Conservation (phyloP, 1,139 yeast species). For the Yamadazyma diddensiae region DNA sequence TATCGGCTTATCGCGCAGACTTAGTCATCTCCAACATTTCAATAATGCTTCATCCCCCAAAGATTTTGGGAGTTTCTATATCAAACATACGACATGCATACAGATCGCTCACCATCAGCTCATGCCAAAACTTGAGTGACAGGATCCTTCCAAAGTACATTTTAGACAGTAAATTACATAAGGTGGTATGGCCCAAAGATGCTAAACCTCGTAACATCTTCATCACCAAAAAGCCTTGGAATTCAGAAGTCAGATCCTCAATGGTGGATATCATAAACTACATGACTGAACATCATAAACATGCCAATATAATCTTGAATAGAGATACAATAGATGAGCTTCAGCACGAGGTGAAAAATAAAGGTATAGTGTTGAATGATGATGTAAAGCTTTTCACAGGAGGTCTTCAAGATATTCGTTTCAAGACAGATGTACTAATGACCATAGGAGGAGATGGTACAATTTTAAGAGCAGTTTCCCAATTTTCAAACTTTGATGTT, state of each 20-base stretch:
- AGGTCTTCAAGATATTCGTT: constrained; percentile 49
- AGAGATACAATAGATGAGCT: constrained; percentile 76
- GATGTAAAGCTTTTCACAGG: constrained; percentile 50
- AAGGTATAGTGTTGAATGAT: constrained; percentile 5
- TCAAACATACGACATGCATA: not conserved
- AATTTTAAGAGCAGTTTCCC: constrained; percentile 66
- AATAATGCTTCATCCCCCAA: not conserved
- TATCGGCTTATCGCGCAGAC: not conserved
- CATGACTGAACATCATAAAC: constrained; percentile 58
- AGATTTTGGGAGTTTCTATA: not conserved
- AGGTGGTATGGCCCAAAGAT: constrained; percentile 37
- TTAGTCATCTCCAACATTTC: not conserved
- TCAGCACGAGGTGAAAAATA: constrained; percentile 30
- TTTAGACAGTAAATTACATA: constrained; percentile 47
- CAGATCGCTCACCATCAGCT: not conserved
- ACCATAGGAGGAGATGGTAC: constrained; percentile 97
- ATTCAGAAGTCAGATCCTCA: constrained; percentile 60
- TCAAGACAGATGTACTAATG: constrained; percentile 66
- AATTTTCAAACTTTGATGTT: constrained; percentile 65
- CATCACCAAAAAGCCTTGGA: constrained; percentile 84
- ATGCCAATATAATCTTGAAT: constrained; percentile 72
- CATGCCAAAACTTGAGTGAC: constrained; percentile 15
- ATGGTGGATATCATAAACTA: constrained; percentile 60
- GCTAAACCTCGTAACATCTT: constrained; percentile 64
- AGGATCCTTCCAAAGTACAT: constrained; percentile 22